These are phyloP conservation scores for Cucurbitaria berberidis DNA, from an alignment of 2,329 filamentous ascomycete species.

Conservation along the genomic window DNA sequence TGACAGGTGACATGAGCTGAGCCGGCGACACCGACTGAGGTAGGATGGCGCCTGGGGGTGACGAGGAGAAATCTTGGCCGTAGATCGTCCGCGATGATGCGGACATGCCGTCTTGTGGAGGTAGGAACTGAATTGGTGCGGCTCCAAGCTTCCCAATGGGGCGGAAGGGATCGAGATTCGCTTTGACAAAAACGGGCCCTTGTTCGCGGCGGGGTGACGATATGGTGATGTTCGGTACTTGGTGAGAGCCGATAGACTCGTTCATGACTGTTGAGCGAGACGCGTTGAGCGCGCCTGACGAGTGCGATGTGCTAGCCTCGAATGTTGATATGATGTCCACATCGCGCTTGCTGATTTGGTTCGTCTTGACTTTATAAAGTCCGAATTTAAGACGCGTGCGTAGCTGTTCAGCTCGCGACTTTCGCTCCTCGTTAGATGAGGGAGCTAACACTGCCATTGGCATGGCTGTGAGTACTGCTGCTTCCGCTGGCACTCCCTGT, in stretches of 20 bases:
- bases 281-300: conserved; percentile 21
- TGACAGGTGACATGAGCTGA: conserved; percentile 28
- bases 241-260: conserved; percentile 14
- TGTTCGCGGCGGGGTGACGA: conserved; percentile 33
- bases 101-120: conserved; percentile 29
- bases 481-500: conserved; percentile 12
- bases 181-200: conserved; percentile 34
- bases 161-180: conserved; percentile 40
- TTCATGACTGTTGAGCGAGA: conserved; percentile 29
- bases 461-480: conserved; percentile 3
- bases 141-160: conserved; percentile 42
- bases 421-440: conserved; percentile 25
- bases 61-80: conserved; percentile 35
- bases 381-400: conserved; percentile 73
- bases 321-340: conserved; percentile 60
- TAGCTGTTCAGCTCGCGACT: conserved; percentile 68
- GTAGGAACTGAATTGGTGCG: conserved; percentile 49
- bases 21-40: conserved; percentile 29
- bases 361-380: conserved; percentile 76
- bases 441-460: conserved; percentile 8
- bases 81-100: conserved; percentile 49
- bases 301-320: conserved; percentile 29
- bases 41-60: conserved; percentile 23
- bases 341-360: conserved; percentile 69
- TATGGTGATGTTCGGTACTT: conserved; percentile 38